Percentiles rank a stretch among this genome's conserved stretches.
Conservation (phyloP, 305 asterid species). For the Nicotiana rustica region DNA sequence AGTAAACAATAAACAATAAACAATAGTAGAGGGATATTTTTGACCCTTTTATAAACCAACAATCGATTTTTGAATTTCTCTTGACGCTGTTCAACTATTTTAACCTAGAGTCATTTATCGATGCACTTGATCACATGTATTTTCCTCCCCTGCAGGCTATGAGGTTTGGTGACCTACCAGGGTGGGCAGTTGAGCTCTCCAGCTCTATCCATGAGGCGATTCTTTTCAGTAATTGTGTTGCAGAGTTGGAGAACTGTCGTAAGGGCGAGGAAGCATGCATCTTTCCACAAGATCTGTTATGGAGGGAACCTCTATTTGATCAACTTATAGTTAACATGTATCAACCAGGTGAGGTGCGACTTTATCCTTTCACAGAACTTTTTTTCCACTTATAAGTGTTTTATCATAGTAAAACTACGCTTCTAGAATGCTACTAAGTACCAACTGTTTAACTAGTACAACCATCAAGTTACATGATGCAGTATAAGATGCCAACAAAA, state of each 20-base stretch:
- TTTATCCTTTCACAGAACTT: constrained; percentile 21
- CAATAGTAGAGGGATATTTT: too few relatives aligned
- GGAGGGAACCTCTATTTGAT: constrained; percentile 87
- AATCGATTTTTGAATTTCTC: not conserved
- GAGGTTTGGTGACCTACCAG: constrained; percentile 93
- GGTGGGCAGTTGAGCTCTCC: constrained; percentile 83
- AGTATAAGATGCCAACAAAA: not conserved
- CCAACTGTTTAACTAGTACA: not conserved
- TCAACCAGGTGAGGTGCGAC: constrained; percentile 93
- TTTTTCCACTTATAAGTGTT: not conserved
- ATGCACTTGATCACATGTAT: constrained; percentile 11
- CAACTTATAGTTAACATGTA: constrained; percentile 85
- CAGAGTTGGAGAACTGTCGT: constrained; percentile 39
- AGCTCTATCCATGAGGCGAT: constrained; percentile 55
- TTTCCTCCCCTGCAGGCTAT: constrained; percentile 62
- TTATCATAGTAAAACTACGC: too few relatives aligned
- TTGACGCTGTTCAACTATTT: not conserved
- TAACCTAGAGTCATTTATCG: not conserved
- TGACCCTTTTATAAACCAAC: not conserved
- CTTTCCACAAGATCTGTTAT: constrained; percentile 63
- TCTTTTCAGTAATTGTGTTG: constrained; percentile 38
- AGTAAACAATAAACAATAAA: too few relatives aligned
- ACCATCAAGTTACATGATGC: not conserved
- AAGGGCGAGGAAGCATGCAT: constrained; percentile 38
- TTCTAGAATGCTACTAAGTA: not conserved